phyloP scores from a whole-genome alignment of 2,329 filamentous ascomycete species.

The Septoria petroselini region DNA sequence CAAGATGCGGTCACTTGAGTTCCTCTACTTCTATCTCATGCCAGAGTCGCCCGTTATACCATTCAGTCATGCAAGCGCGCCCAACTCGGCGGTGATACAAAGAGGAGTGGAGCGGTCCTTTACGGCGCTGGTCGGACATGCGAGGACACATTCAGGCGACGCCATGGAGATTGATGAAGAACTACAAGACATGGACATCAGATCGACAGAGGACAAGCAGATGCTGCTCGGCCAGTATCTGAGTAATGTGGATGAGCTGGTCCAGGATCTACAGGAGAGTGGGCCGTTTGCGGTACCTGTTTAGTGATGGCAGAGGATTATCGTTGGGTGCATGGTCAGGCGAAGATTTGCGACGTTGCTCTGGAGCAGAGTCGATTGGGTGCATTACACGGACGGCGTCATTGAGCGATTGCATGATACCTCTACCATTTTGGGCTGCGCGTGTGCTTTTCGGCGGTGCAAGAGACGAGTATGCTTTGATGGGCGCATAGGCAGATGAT shows the following conservation, averaged over 20 bases:
- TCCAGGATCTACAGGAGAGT: slow-evolving; percentile 73
- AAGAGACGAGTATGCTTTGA: too few relatives aligned
- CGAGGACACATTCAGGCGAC: slow-evolving; percentile 36
- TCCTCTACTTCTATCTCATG: slow-evolving; percentile 98
- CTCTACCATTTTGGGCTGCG: slow-evolving; percentile 4
- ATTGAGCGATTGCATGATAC: slow-evolving; percentile 13
- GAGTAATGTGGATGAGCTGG: slow-evolving; percentile 78
- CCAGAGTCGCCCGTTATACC: slow-evolving; percentile 63
- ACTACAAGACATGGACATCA: slow-evolving; percentile 44
- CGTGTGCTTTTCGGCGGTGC: too few relatives aligned
- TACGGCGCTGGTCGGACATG: slow-evolving; percentile 25
- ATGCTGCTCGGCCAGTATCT: slow-evolving; percentile 71
- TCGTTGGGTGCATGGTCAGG: background rate
- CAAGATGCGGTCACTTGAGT: slow-evolving; percentile 94
- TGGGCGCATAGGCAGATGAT: background rate
- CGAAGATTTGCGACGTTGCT: background rate
- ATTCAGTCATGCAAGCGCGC: slow-evolving; percentile 25
- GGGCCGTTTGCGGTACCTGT: slow-evolving; percentile 56
- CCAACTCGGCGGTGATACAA: slow-evolving; percentile 31
- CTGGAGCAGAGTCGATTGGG: background rate
- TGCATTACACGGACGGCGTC: slow-evolving; percentile 3
- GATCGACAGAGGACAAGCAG: slow-evolving; percentile 78
- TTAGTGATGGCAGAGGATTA: slow-evolving; percentile 1
- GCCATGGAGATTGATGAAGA: slow-evolving; percentile 38
- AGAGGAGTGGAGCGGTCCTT: slow-evolving; percentile 28